These are phyloP conservation scores for Orychophragmus violaceus DNA, from an alignment of 345 rosid genomes.

Conservation along the genomic window DNA sequence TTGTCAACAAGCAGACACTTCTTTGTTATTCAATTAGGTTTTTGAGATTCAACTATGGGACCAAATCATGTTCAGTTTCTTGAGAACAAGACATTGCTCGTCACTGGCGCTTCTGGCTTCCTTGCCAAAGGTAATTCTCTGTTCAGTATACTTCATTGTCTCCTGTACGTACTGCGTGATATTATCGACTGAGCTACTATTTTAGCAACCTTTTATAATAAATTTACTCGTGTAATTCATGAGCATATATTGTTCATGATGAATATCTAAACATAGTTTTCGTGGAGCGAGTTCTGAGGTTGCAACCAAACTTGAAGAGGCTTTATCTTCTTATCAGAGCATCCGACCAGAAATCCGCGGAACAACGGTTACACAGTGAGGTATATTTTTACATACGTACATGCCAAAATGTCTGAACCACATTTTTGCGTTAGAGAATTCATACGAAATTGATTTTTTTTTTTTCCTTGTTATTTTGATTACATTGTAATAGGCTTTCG, in stretches of 20 bases:
- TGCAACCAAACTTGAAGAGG: conserved; percentile 16
- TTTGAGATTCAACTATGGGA: not conserved
- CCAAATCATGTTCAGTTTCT: not conserved
- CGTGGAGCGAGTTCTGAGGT: conserved; percentile 11
- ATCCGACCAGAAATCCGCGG: conserved; percentile 7
- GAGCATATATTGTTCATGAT: not conserved
- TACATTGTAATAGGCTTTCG: conserved; percentile 31
- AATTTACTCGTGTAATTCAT: not conserved
- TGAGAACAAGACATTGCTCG: not conserved
- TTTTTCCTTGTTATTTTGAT: no score
- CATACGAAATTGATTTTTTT: not conserved
- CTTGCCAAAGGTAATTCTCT: not conserved
- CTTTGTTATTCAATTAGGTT: not conserved
- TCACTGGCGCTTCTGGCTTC: conserved; percentile 1
- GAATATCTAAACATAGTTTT: not conserved
- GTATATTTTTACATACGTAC: not conserved
- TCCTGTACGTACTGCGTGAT: not conserved
- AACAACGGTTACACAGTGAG: conserved; percentile 4
- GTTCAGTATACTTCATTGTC: not conserved
- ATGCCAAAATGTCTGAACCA: not conserved
- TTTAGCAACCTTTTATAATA: not conserved
- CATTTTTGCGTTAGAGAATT: not conserved
- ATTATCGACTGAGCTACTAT: not conserved
- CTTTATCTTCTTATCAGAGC: conserved; percentile 20
- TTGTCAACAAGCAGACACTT: not conserved